These are phyloP conservation scores for Emergomyces orientalis DNA, from an alignment of 2,329 filamentous ascomycete genomes.

Conservation along the genomic window DNA sequence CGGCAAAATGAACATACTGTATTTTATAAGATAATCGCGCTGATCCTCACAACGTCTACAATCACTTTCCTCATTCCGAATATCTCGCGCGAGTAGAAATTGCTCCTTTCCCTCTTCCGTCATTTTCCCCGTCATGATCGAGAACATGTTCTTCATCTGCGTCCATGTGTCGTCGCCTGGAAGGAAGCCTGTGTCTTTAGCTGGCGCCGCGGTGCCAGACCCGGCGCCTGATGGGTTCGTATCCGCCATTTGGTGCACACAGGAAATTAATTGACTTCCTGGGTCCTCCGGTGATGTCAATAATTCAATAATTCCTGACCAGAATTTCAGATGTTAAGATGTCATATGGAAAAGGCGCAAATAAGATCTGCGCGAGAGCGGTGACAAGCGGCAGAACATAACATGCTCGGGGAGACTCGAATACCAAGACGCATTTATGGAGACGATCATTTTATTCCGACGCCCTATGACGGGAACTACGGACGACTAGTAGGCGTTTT, in stretches of 20 bases:
- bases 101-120: slow-evolving; percentile 58
- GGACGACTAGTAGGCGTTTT: background rate
- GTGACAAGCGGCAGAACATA: slow-evolving; percentile 25
- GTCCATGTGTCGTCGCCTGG: slow-evolving; percentile 36
- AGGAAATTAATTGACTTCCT: background rate
- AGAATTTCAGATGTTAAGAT: background rate
- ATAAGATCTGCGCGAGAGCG: slow-evolving; percentile 15
- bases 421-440: too few species aligned
- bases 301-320: background rate
- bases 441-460: background rate
- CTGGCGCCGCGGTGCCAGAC: slow-evolving; percentile 17
- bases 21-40: slow-evolving; percentile 72
- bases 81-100: slow-evolving; percentile 70
- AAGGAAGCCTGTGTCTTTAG: slow-evolving; percentile 30
- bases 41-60: slow-evolving; percentile 71
- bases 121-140: slow-evolving; percentile 65
- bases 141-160: slow-evolving; percentile 77
- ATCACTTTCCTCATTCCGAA: slow-evolving; percentile 65
- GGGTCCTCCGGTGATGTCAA: background rate
- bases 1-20: slow-evolving; percentile 41
- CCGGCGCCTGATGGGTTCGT: slow-evolving; percentile 10
- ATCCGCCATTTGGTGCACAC: slow-evolving; percentile 23
- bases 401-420: background rate
- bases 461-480: slow-evolving; percentile 6
- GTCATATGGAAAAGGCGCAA: background rate